Base-by-base conservation (phyloP, 2,329 filamentous ascomycete species). In the Plectosphaerella sp. region DNA sequence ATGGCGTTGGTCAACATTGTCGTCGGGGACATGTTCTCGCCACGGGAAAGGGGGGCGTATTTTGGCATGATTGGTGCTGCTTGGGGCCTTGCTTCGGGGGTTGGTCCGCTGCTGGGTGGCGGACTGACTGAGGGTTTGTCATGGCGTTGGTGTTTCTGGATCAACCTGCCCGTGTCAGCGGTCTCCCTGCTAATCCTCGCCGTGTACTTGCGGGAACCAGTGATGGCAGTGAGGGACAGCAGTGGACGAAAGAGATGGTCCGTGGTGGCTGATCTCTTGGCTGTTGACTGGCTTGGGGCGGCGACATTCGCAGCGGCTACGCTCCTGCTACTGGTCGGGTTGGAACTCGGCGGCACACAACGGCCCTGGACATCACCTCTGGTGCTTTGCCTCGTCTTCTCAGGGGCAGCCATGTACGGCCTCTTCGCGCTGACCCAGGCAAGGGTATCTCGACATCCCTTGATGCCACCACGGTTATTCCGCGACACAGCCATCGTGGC, bases 281-380 rank as follows among this genome's bases (percentile, higher is more conserved):
- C 86, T 16, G 75, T 84, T 45, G 81, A 84, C 66, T 84, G 80
- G 80, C 56, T 73, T 0, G 79, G 79, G 36, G 79, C 73, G 52
- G 14, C 78, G 5, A 68, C 79, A 28, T 82, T 95, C 64, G 79
- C 92, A 22, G 88, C 87, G 42, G 89, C 87, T 18, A 92, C 89
- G 0, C 75, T 95, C 18, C 93, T 96, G 89, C 77, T 96, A 58
- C 81, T 96, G 4, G 83, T 96, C 42, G 92, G 91, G 1, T 80
- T 96, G 11, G 87, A 95, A 63, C 90, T 93, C 56, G 92, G 91
- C 51, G 91, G 90, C 47, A 80, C 91, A 49, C 76, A 77, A 20
- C 83, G 82, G 57, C 87, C 91, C 1, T 96, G 91, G 91, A 70
- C 72, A 49, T 92, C 88, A 0, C 76, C 87, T 2, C 86, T 82